Percentiles rank a stretch among this genome's conserved stretches.
Conservation (phyloP, 768 basidiomycete species). For the Ramaria rubella region DNA sequence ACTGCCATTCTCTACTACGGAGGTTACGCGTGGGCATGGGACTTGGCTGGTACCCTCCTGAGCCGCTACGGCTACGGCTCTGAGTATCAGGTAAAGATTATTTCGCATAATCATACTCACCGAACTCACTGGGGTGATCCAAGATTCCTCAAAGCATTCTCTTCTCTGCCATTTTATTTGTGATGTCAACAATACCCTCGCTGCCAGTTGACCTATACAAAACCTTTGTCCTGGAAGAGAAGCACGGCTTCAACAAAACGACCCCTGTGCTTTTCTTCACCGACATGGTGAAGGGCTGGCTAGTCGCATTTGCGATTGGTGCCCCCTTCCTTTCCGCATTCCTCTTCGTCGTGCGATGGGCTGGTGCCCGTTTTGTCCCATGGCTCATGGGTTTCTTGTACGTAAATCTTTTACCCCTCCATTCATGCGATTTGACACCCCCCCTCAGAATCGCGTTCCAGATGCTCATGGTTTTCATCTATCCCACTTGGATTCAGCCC, state of each 20-base stretch:
- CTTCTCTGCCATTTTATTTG: slow-evolving; percentile 62
- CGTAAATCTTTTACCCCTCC: background rate
- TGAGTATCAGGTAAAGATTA: slow-evolving; percentile 60
- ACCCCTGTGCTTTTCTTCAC: slow-evolving; percentile 66
- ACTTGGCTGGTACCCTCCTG: slow-evolving; percentile 45
- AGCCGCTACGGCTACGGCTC: slow-evolving; percentile 52
- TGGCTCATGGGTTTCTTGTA: slow-evolving; percentile 93
- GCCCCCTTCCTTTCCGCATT: slow-evolving; percentile 83
- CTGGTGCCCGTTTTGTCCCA: slow-evolving; percentile 86
- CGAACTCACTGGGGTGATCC: background rate
- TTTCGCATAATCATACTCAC: background rate
- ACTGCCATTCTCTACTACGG: slow-evolving; percentile 67
- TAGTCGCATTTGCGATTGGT: slow-evolving; percentile 62
- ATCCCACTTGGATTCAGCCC: slow-evolving; percentile 86
- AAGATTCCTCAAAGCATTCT: slow-evolving; percentile 82
- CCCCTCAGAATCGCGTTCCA: slow-evolving; percentile 67
- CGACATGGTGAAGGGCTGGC: slow-evolving; percentile 79
- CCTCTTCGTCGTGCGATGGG: slow-evolving; percentile 87
- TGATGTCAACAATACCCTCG: slow-evolving; percentile 58
- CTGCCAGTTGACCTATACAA: slow-evolving; percentile 77
- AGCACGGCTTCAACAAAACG: slow-evolving; percentile 96
- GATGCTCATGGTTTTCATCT: slow-evolving; percentile 73
- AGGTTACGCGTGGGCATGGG: slow-evolving; percentile 82
- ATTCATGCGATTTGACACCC: background rate
- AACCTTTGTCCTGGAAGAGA: slow-evolving; percentile 92